These are phyloP conservation scores for Coelastrella sp. DNA, from an alignment of 139 green algal genomes.

Conservation along the genomic window DNA sequence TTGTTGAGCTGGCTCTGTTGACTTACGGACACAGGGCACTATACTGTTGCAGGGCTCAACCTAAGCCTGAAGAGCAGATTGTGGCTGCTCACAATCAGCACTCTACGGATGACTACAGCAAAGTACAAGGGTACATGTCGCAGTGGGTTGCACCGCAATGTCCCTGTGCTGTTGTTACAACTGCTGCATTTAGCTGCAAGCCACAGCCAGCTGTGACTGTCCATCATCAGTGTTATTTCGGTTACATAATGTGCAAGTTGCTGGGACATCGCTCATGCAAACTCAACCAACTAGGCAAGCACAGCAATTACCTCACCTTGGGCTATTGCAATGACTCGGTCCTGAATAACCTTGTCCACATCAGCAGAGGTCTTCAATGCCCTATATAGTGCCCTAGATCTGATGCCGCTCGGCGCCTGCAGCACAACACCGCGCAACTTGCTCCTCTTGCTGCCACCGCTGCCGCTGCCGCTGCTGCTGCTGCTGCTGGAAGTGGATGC, in stretches of 20 bases:
- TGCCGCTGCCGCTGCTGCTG: not conserved
- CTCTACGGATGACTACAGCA: no score
- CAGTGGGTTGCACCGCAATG: no score
- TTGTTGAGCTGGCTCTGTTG: not conserved
- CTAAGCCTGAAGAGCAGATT: no score
- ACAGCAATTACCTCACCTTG: not conserved
- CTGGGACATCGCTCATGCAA: no score
- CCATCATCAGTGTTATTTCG: no score
- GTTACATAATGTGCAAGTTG: no score
- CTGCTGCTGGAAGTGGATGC: conserved; percentile 9
- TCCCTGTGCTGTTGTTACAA: no score
- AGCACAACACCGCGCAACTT: not conserved
- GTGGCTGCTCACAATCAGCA: no score
- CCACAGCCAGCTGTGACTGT: no score
- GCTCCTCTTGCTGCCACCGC: not conserved
- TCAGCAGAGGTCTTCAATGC: not conserved
- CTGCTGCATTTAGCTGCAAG: no score
- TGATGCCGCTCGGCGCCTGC: not conserved
- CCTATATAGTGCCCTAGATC: not conserved
- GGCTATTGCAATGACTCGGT: not conserved
- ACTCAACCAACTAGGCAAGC: not conserved
- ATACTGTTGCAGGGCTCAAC: no score
- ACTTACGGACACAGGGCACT: not conserved
- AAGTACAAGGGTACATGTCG: no score
- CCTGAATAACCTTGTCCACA: not conserved